phyloP scores from a whole-genome alignment of 371 early-diverging fungal genomes.

The Mortierella sp. region DNA sequence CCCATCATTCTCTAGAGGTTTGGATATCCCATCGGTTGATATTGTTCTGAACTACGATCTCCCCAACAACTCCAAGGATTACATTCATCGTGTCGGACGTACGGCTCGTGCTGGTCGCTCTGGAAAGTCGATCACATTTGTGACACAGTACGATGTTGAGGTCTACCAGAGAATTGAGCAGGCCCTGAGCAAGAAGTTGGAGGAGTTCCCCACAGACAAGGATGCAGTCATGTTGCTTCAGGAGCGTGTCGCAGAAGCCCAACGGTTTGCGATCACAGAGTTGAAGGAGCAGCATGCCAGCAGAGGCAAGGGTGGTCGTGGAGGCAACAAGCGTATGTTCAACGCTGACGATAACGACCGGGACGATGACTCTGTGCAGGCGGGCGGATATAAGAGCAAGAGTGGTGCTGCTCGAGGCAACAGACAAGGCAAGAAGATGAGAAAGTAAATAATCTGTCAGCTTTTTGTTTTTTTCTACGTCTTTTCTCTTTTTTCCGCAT shows the following conservation, averaged over 20 bases:
- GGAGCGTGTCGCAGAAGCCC: conserved; percentile 95
- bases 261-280: conserved; percentile 84
- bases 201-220: conserved; percentile 85
- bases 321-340: conserved; percentile 68
- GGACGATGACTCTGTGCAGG: conserved; percentile 67
- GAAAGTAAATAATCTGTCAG: conserved; percentile 26
- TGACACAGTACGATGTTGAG: conserved; percentile 98
- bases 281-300: conserved; percentile 72
- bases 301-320: conserved; percentile 58
- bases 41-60: conserved; percentile 98
- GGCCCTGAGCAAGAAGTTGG: conserved; percentile 88
- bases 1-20: conserved; percentile 74
- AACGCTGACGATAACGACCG: conserved; percentile 69
- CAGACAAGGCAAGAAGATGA: conserved; percentile 56
- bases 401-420: conserved; percentile 53
- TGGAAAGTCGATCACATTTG: conserved; percentile 96
- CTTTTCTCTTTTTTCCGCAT: background rate
- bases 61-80: conserved; percentile 94
- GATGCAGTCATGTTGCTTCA: conserved; percentile 90
- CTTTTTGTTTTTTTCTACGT: background rate
- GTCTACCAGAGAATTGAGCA: conserved; percentile 95
- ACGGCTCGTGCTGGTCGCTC: conserved; percentile 97
- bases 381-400: conserved; percentile 52
- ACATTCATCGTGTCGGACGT: conserved; percentile 98
- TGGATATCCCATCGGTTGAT: conserved; percentile 98